Base-by-base conservation (phyloP, 148 eudicot species). In the Beta vulgaris region DNA sequence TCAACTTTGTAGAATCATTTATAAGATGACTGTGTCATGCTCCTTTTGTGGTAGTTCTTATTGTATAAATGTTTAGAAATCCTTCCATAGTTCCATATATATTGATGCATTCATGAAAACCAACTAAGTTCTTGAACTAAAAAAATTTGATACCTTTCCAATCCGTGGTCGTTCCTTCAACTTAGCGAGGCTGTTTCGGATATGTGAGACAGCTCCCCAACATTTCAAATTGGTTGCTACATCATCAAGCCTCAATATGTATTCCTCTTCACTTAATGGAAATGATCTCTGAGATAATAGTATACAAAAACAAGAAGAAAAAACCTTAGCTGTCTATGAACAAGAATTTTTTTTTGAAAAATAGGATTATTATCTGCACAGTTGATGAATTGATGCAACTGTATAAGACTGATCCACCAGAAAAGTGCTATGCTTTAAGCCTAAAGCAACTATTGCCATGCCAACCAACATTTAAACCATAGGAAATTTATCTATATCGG, bases 181-280 rank as follows among this genome's bases (percentile, higher is more conserved):
- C 71, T 86, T 91, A 53, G 82, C 84, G 63, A 94, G 89, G 83
- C 91, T 91, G 87, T 72, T 85, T 55, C 98, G 86, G 73, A 94
- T 83, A 86, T 94, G 98, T 55, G 98, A 91, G 69, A 91, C 98
- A 63, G 97, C 98, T 74, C 98, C 98, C 98, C 98, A 94, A 74
- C 97, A 94, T 81, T 83, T 94, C 82, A 94, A 84, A n/a, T 81
- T 83, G 83, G 91, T 94, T 68, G 98, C 98, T 70, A 94, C 98
- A 73, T 91, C 97, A 78, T 94, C 98, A 60, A 94, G 97, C 86
- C 98, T 87, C 85, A 87, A 66, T 72, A 94, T 78, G 84, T 94
- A 94, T 79, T 94, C 98, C 78, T 91, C 98, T 80, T 94, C 98
- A 0, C 90, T 94, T 76, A 94, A 76, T 3, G 98, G 98, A 74